Evolutionary conservation across 768 basidiomycete genomes (phyloP).

Genomic region (Mycena olivaceomarginata): DNA sequence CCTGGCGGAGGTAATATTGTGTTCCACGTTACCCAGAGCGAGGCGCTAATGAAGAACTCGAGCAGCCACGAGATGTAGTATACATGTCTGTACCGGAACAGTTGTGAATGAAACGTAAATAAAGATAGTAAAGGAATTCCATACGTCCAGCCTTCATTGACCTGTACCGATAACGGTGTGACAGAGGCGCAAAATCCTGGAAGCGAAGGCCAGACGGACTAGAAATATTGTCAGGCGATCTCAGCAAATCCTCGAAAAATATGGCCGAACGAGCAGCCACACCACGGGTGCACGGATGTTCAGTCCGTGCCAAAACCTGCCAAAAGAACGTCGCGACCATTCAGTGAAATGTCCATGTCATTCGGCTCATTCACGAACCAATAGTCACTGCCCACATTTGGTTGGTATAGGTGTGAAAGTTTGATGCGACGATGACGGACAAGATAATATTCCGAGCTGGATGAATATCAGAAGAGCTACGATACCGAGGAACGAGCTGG

Average conservation of each 20-base stretch:
- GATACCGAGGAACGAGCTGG: too few species aligned
- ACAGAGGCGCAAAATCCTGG: constrained; percentile 5
- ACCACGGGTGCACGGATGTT: constrained; percentile 3
- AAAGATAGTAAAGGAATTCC: background rate
- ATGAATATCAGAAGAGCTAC: too few species aligned
- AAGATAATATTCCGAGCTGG: too few species aligned
- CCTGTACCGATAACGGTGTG: constrained; percentile 1
- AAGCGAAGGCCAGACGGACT: constrained; percentile 1
- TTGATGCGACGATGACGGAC: too few species aligned
- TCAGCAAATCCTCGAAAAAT: background rate
- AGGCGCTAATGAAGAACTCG: background rate
- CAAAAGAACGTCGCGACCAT: background rate
- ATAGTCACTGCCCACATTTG: too few species aligned
- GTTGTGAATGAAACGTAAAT: background rate
- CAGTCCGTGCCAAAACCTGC: constrained; percentile 12
- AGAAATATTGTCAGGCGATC: background rate
- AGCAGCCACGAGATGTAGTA: constrained; percentile 9
- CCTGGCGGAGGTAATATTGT: background rate
- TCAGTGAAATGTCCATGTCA: background rate
- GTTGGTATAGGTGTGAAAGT: too few species aligned
- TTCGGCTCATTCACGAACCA: too few species aligned
- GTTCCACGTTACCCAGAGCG: background rate
- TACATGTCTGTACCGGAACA: background rate
- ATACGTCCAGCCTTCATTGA: constrained; percentile 5
- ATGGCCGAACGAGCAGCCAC: background rate